A percentile compares a stretch with the other conserved stretches of the same genome.
Evolutionary conservation across 352 stramenopile genomes (phyloP).

Genomic region (Globisporangium camurandrum): DNA sequence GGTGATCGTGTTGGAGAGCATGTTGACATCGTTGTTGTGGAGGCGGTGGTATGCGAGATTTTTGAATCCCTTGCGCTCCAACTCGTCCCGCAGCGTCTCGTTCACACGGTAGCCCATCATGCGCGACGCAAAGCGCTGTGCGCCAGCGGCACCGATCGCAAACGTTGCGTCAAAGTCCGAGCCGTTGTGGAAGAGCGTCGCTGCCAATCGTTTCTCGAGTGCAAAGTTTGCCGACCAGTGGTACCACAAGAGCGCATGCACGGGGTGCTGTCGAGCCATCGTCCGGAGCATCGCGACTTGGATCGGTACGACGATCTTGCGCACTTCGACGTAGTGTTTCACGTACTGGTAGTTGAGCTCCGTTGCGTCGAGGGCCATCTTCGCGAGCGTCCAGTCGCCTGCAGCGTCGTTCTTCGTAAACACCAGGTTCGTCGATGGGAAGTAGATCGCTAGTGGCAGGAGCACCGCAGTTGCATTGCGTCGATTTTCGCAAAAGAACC

Average conservation of each 20-base stretch:
- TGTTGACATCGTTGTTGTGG: conserved; percentile 15
- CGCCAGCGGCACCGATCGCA: conserved; percentile 25
- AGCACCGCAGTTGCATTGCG: conserved; percentile 8
- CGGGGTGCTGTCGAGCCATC: conserved; percentile 20
- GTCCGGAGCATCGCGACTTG: conserved; percentile 33
- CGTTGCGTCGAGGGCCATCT: conserved; percentile 29
- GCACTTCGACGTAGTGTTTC: conserved; percentile 19
- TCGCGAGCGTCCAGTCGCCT: conserved; percentile 27
- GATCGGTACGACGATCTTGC: conserved; percentile 24
- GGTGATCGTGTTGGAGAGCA: conserved; percentile 24
- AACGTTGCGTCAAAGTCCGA: conserved; percentile 30
- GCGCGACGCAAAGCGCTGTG: conserved; percentile 18
- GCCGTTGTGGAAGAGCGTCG: conserved; percentile 16
- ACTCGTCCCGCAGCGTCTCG: conserved; percentile 17
- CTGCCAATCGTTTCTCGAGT: conserved; percentile 22
- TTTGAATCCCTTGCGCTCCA: conserved; percentile 16
- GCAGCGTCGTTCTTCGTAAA: conserved; percentile 20
- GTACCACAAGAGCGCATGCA: conserved; percentile 31
- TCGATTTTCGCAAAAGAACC: conserved; percentile 21
- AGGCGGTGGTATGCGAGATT: conserved; percentile 15
- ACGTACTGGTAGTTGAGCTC: conserved; percentile 28
- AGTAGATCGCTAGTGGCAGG: conserved; percentile 21
- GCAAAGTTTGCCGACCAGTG: conserved; percentile 31
- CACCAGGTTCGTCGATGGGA: conserved; percentile 11
- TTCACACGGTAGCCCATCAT: conserved; percentile 7